Evolutionary conservation across 106 monocot genomes (phyloP), one percentile per base, ranked within the genome.

Genomic region (Acorus calamus): DNA sequence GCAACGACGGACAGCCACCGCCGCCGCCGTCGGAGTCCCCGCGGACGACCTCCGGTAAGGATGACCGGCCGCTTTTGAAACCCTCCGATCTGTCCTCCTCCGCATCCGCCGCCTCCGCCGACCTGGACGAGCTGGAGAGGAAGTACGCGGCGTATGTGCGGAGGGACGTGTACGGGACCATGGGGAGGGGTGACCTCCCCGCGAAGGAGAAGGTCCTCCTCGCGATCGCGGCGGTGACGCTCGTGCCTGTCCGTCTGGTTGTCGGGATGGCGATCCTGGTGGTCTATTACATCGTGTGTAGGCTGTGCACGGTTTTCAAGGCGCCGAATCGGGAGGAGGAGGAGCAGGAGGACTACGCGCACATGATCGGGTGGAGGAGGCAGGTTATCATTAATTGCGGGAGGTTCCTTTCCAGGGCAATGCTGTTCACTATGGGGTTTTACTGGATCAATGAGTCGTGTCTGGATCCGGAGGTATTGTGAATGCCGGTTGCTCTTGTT

Each of bases 371-470:
- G 55, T 93, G 92, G 92, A 82, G 88, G 64, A 59, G 92, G 59
- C 73, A 62, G 65, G 78, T 69, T 42, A 82, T 93, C 9, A 85
- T 88, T 4, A 62, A 76, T 46, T 65, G 48, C 8, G 92, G 92
- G 66, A 63, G 71, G 49, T 78, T 83, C 55, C 53, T 80, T 13
- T 71, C 85, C 3, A 85, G 92, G 72, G 62, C 41, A 8, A 75
- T 93, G 82, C 75, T 93, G 11, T 85, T 93, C 63, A 62, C 71
- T 42, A 60, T 93, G 12, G 92, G 92, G 11, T 88, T 93, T 52
- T 93, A 85, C 61, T 83, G 85, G 82, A 93, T 88, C 55, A 44
- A 43, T 8, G 92, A 85, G 76, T 59, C 73, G 49, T 68, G 52
- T 28, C 0, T 28, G 28, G 28, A 28, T 28, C 28, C 28, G 28